Evolutionary conservation across 495 filamentous ascomycete species (phyloP).

Genomic region (Aspergillus bridgeri): DNA sequence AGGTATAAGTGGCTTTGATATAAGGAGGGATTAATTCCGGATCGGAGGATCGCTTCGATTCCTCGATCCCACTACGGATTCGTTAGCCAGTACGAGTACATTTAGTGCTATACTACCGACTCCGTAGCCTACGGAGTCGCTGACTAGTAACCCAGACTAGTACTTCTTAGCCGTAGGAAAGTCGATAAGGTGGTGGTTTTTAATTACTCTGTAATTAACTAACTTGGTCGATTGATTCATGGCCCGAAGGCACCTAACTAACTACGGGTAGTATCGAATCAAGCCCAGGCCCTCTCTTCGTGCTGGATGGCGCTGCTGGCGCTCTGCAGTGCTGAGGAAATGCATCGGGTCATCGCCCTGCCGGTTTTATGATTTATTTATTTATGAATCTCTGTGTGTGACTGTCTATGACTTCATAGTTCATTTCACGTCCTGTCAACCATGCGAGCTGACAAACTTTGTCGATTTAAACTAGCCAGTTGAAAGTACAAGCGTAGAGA

Average conservation of each 20-base stretch:
- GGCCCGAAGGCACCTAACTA: neutral
- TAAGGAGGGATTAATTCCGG: neutral
- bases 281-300: neutral
- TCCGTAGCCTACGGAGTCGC: neutral
- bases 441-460: neutral
- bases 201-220: neutral
- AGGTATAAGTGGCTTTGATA: neutral
- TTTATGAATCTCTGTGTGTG: neutral
- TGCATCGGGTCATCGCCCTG: neutral
- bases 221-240: neutral
- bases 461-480: neutral
- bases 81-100: neutral
- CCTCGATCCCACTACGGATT: neutral
- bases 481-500: neutral
- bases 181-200: neutral
- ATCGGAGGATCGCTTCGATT: neutral
- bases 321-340: neutral
- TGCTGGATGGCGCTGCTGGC: neutral
- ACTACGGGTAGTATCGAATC: neutral
- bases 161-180: neutral
- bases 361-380: neutral
- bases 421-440: neutral
- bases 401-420: neutral
- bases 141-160: neutral
- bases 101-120: neutral